A percentile compares a stretch with the other conserved stretches of the same genome.
These are phyloP conservation scores for Arthrinium puccinioides DNA, from an alignment of 2,329 filamentous ascomycete genomes.

Conservation along the genomic window DNA sequence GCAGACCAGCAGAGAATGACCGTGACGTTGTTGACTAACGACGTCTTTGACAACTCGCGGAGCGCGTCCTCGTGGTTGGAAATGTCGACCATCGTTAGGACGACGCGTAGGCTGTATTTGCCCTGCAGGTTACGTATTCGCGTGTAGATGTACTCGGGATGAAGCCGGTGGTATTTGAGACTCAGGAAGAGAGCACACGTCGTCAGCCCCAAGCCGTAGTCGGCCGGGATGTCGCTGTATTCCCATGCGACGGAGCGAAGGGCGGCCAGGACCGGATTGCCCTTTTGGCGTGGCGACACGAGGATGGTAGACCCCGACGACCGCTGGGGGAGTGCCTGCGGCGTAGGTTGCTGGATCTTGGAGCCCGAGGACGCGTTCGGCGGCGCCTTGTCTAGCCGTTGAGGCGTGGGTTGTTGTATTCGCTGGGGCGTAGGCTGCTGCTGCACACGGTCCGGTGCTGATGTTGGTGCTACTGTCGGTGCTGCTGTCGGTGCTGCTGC, in stretches of 20 bases:
- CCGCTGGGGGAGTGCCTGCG: conserved; percentile 68
- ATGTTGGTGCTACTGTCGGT: no score
- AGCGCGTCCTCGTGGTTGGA: conserved; percentile 86
- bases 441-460: conserved; percentile 24
- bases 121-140: conserved; percentile 79
- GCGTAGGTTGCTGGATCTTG: conserved; percentile 78
- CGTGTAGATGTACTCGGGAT: conserved; percentile 96
- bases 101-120: conserved; percentile 77
- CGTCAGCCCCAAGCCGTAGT: conserved; percentile 81
- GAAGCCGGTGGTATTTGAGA: conserved; percentile 92
- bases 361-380: conserved; percentile 23
- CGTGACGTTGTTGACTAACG: conserved; percentile 86
- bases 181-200: conserved; percentile 91
- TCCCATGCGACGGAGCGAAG: conserved; percentile 86
- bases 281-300: conserved; percentile 87
- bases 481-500: no score
- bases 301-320: conserved; percentile 69
- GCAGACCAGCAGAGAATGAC: conserved; percentile 91
- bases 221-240: conserved; percentile 91
- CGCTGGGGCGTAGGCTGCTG: conserved; percentile 27
- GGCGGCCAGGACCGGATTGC: conserved; percentile 83
- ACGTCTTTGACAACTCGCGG: conserved; percentile 87
- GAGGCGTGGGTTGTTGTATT: conserved; percentile 42
- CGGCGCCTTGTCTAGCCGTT: conserved; percentile 46
- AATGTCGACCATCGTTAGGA: conserved; percentile 92